Evolutionary conservation across 2,329 filamentous ascomycete species (phyloP), one percentile per base, ranked within the genome.

Genomic region (Sporothrix humicola): DNA sequence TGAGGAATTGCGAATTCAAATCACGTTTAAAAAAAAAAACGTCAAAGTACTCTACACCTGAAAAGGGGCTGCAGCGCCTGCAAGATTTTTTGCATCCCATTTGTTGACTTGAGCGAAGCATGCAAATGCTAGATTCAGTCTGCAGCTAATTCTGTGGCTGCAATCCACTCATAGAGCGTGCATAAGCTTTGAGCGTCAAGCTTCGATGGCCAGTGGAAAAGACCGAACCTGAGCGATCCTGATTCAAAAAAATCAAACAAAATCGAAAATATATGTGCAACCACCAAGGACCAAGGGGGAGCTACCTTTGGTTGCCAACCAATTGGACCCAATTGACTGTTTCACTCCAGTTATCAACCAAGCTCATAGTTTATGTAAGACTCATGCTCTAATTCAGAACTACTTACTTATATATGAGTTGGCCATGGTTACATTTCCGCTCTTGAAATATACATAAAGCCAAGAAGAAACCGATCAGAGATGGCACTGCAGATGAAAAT

Each of bases 391-490:
- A 1, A 44, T 46, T n/a, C 7, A 23, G 59, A 46, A 46, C n/a
- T 15, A 26, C 23, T 26, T 26, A 26, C 23, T 26, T 26, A 26
- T 26, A 26, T 26, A n/a, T 9, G 37, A 50, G 54, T 46, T 44
- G 69, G 50, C 48, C 54, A 23, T 61, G 56, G 69, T 71, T 61
- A 20, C 54, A 71, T 71, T 71, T 26, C 26, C 15, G 26, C 37
- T 26, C 26, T 31, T 17, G 26, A 26, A 4, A 7, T 15, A 61
- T 37, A 37, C 13, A 6, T 52, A 52, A 31, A 13, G 17, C 13
- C 1, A 20, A 26, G 20, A 31, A 20, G 26, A n/a, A 26, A 15
- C 31, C 31, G 31, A 37, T 37, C 31, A 37, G 31, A 37, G 2
- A 37, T 37, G 31, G 31, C 31, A 37, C 7, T 37, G 31, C 31